Evolutionary conservation across 768 basidiomycete species (phyloP).

Genomic region (Phanerochaete carnosa): DNA sequence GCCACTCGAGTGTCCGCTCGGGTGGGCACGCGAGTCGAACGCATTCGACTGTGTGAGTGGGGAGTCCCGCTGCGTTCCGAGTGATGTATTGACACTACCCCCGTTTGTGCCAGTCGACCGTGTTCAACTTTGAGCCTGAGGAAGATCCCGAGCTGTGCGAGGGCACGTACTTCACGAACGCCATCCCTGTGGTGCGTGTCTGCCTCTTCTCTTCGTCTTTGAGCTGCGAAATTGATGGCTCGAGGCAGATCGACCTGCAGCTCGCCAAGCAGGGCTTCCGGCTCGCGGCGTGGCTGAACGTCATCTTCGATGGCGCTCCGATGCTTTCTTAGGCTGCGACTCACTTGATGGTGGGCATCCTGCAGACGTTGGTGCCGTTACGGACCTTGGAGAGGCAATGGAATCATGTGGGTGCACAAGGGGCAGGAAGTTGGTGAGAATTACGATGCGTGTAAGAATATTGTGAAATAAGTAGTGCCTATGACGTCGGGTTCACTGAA

Average conservation of each 20-base stretch:
- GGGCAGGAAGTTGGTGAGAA: too few relatives aligned
- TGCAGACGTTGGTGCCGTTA: too few relatives aligned
- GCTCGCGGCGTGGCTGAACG: constrained; percentile 22
- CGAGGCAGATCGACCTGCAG: constrained; percentile 24
- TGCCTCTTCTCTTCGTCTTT: neutral
- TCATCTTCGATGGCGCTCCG: constrained; percentile 18
- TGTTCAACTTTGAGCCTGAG: constrained; percentile 21
- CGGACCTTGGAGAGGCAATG: too few relatives aligned
- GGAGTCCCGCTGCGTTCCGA: neutral
- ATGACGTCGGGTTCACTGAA: too few relatives aligned
- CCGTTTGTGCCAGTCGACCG: constrained; percentile 17
- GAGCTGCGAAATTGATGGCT: neutral
- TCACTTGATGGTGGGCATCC: too few relatives aligned
- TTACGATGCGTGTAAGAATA: too few relatives aligned
- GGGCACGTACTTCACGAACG: constrained; percentile 20
- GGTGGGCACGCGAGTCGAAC: constrained; percentile 26
- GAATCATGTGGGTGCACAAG: too few relatives aligned
- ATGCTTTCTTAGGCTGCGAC: too few relatives aligned
- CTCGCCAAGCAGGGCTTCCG: constrained; percentile 27
- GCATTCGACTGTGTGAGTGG: constrained; percentile 25
- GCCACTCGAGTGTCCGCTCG: constrained; percentile 24
- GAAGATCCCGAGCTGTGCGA: constrained; percentile 22
- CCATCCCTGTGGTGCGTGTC: constrained; percentile 20
- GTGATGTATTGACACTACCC: neutral
- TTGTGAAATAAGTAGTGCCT: too few relatives aligned